Base-by-base conservation (phyloP, 176 grass and related monocot species). In the Aegilops longissima region DNA sequence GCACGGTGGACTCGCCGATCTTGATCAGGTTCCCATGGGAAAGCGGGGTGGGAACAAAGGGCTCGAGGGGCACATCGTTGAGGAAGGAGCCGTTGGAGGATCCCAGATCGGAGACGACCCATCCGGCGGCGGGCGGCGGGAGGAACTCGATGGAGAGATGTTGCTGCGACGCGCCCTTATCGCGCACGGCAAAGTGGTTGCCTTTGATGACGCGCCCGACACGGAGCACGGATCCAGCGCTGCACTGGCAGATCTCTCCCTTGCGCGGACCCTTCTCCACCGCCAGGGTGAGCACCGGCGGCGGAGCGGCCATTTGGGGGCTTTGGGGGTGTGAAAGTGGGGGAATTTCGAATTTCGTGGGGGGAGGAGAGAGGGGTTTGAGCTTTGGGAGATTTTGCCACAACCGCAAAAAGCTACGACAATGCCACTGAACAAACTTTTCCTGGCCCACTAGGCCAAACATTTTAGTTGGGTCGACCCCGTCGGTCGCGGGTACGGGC, bases 1-100 rank as follows among this genome's bases (percentile, higher is more conserved):
- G 88, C 18, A 80, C 25, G 6, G 84, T 88, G 76, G 36, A 86
- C 88, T 89, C 96, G 16, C 96, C 96, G 66, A 98, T 88, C 82
- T 94, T 98, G 79, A 98, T 91, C 17, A 54, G n/a, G 75, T 98
- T 92, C 30, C 93, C 88, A 39, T 95, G 25, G 16, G 91, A 88
- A 29, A 98, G 80, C 39, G 84, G 92, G 27, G 90, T 24, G 0
- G 91, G 90, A 39, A 86, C 35, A 54, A 83, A 79, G 62, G 93
- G 84, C 23, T 40, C 70, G 21, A 98, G 79, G 24, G 38, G 45
- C 44, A 13, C 61, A 9, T 51, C 92, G 59, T 98, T 95, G 72
- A 95, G 89, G 70, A 92, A 9, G 52, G 96, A 95, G 5, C 96
- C 93, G 35, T 98, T 98, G 75, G 93, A 98, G 83, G 93, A 94